A percentile compares a stretch with the other conserved stretches of the same genome.
phyloP scores from a whole-genome alignment of 495 filamentous ascomycete species.

The Penicillium goetzii region DNA sequence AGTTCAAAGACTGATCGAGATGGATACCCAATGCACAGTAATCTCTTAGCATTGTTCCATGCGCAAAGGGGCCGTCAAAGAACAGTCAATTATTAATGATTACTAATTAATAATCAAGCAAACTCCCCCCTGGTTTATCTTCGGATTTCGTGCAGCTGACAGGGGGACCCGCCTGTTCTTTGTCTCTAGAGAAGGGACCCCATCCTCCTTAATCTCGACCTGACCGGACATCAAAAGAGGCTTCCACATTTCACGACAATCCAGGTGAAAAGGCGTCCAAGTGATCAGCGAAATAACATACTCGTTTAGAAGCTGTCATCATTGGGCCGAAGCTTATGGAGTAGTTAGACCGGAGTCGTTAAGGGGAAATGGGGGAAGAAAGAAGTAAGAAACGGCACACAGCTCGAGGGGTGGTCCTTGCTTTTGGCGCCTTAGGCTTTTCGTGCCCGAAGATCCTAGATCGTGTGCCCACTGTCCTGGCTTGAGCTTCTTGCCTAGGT shows the following conservation, averaged over 20 bases:
- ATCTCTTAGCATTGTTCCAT: not conserved
- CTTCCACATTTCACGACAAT: not conserved
- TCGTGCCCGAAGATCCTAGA: slow-evolving; percentile 23
- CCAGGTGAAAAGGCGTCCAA: slow-evolving; percentile 9
- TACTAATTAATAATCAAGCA: not conserved
- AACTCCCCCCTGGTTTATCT: slow-evolving; percentile 14
- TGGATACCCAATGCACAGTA: not conserved
- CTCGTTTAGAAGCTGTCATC: slow-evolving; percentile 18
- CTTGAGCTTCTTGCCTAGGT: not conserved
- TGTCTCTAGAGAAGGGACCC: slow-evolving; percentile 29
- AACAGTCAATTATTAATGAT: not conserved
- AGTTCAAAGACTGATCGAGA: not conserved
- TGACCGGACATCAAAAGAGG: not conserved
- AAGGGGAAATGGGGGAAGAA: slow-evolving; percentile 2
- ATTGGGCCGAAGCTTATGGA: slow-evolving; percentile 22
- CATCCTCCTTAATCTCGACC: not conserved
- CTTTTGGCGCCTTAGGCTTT: slow-evolving; percentile 20
- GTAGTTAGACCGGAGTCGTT: slow-evolving; percentile 2
- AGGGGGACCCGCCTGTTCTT: slow-evolving; percentile 15
- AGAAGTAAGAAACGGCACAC: slow-evolving; percentile 4
- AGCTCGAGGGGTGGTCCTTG: slow-evolving; percentile 27
- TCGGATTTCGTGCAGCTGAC: slow-evolving; percentile 25
- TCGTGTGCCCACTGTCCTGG: slow-evolving; percentile 9
- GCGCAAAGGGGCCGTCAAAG: not conserved
- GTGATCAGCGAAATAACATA: slow-evolving; percentile 28